A percentile compares a stretch with the other conserved stretches of the same genome.
phyloP scores from a whole-genome alignment of 176 grass and related monocot species.

The Hsuehochloa calcarea region DNA sequence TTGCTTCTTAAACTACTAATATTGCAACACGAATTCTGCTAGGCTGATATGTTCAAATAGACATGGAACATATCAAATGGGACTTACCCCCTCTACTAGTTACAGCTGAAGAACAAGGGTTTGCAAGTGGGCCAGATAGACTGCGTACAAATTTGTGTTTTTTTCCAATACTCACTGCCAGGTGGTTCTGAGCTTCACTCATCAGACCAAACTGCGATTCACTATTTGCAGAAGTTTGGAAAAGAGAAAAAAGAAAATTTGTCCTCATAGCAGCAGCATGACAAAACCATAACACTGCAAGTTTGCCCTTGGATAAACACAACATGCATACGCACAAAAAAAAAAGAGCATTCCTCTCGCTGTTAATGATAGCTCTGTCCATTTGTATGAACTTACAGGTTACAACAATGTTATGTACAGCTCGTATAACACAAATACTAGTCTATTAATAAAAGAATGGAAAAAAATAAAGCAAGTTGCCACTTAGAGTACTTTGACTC shows the following conservation, averaged over 20 bases:
- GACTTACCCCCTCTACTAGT: neutral
- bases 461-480: conserved; percentile 2
- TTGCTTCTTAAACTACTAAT: neutral
- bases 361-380: neutral
- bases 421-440: conserved; percentile 12
- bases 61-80: neutral
- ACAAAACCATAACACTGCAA: neutral
- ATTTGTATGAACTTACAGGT: conserved; percentile 28
- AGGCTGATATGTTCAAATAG: neutral
- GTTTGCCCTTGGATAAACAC: conserved; percentile 8
- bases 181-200: neutral
- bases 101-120: neutral
- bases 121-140: neutral
- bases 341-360: neutral
- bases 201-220: neutral
- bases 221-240: neutral
- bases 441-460: conserved; percentile 7
- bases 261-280: neutral
- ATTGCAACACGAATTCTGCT: neutral
- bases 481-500: neutral
- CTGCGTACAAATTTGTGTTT: neutral
- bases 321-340: neutral
- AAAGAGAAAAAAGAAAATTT: neutral
- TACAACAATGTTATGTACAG: conserved; percentile 20
- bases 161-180: neutral